Percentiles rank a stretch among this genome's conserved stretches.
Evolutionary conservation across 345 rosid genomes (phyloP).

Genomic region (Geranium brycei): DNA sequence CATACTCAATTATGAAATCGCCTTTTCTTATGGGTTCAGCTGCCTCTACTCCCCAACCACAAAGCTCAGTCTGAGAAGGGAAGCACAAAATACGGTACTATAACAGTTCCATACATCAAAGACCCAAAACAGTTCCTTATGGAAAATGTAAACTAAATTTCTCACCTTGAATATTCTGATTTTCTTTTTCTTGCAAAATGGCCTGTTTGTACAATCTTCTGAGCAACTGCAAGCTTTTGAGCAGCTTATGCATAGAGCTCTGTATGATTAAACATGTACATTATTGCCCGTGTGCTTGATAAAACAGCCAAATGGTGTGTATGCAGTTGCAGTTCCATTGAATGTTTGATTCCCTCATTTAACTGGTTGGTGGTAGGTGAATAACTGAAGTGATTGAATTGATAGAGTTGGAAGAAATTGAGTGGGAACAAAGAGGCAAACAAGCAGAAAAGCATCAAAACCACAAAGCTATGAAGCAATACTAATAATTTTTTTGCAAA

Average conservation of each 20-base stretch:
- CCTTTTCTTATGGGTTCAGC: constrained; percentile 62
- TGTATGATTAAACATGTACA: constrained; percentile 8
- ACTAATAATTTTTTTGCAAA: no score
- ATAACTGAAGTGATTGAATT: no score
- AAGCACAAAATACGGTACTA: neutral
- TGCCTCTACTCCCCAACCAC: constrained; percentile 99
- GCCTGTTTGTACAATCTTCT: constrained; percentile 81
- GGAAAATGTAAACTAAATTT: neutral
- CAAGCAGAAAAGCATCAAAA: no score
- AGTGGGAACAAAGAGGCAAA: no score
- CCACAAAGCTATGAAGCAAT: no score
- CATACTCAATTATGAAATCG: constrained; percentile 77
- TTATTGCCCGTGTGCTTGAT: neutral
- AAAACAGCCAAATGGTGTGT: neutral
- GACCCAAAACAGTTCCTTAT: neutral
- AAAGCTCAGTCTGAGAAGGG: constrained; percentile 55
- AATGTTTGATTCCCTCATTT: no score
- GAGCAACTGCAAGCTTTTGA: constrained; percentile 73
- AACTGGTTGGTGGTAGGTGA: no score
- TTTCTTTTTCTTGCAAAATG: constrained; percentile 82
- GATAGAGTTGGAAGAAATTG: no score
- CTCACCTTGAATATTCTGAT: constrained; percentile 68
- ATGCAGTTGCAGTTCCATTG: no score
- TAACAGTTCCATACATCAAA: neutral
- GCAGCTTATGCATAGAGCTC: constrained; percentile 89